These are phyloP conservation scores for Malassezia furfur DNA, from an alignment of 1,284 basidiomycete genomes.

Conservation along the genomic window DNA sequence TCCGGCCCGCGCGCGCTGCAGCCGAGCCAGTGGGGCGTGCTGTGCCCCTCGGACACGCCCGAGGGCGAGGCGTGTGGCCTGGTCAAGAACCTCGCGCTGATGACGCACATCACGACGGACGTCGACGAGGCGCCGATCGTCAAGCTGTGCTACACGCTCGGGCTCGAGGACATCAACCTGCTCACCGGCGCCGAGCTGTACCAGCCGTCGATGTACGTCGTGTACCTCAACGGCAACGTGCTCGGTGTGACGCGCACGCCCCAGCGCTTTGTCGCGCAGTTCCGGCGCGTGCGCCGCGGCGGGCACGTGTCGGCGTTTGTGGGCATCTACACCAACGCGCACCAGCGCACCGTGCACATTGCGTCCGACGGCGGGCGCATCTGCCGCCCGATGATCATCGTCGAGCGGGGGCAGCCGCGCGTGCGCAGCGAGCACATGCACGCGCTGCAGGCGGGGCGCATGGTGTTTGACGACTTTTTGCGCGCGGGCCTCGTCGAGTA, in stretches of 20 bases:
- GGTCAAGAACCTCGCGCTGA: slow-evolving; percentile 95
- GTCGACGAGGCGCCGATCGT: slow-evolving; percentile 92
- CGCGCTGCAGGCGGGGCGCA: slow-evolving; percentile 66
- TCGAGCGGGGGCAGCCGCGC: slow-evolving; percentile 69
- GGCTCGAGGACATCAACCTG: slow-evolving; percentile 89
- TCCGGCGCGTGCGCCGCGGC: slow-evolving; percentile 82
- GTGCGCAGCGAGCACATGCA: slow-evolving; percentile 73
- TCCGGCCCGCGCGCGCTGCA: slow-evolving; percentile 94
- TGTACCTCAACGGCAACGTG: slow-evolving; percentile 93
- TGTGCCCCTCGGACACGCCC: slow-evolving; percentile 96
- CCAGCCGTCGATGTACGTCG: slow-evolving; percentile 75
- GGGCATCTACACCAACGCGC: slow-evolving; percentile 89
- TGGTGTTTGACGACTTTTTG: slow-evolving; percentile 90
- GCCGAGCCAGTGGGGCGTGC: slow-evolving; percentile 97
- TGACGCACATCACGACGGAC: slow-evolving; percentile 99
- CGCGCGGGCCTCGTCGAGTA: slow-evolving; percentile 95
- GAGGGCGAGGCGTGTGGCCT: slow-evolving; percentile 99
- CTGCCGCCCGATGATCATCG: slow-evolving; percentile 95
- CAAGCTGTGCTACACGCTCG: slow-evolving; percentile 80
- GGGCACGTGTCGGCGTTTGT: slow-evolving; percentile 93
- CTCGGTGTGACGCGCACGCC: slow-evolving; percentile 85
- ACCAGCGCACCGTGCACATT: slow-evolving; percentile 90
- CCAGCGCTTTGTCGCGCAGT: slow-evolving; percentile 73
- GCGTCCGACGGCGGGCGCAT: slow-evolving; percentile 96
- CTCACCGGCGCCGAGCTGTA: slow-evolving; percentile 95